Evolutionary conservation across 345 rosid genomes (phyloP), one percentile per base, ranked within the genome.

Genomic region (Populus ilicifolia): DNA sequence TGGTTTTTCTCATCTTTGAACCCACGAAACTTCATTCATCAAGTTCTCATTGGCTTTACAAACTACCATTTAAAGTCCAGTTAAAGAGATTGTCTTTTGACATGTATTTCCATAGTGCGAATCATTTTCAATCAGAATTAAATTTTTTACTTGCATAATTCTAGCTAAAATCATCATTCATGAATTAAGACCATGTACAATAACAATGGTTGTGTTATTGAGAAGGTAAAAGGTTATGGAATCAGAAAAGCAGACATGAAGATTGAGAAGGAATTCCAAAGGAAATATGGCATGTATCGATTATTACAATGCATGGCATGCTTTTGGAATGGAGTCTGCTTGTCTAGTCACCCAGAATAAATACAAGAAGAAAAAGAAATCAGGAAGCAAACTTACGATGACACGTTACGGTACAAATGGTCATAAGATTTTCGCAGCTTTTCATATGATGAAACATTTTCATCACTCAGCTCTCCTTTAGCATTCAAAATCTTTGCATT

Each of bases 381-480:
- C 27, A 50, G 68, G 10, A 25, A 79, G 82, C 70, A 79, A 69
- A 88, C 97, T 94, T 89, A 96, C 98, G 97, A 89, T 36, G 93
- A 90, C 64, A 96, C 86, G 78, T 94, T 90, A 63, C 97, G 97
- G 83, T 92, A 94, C 80, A 96, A 85, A 77, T 89, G 93, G 84
- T 94, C 98, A 33, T 94, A 94, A 79, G 97, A 94, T 85, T 96
- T 96, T 69, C 99, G 84, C 72, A 96, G 90, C 90, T 92, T 94
- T 83, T 96, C 99, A 88, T 96, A 96, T 5, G 91, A 90, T 61
- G 92, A 82, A 69, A 83, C 89, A 87, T 87, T 96, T 83, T 96
- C 98, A 80, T 96, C 99, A 79, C 91, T 92, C 52, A 92, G 93
- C 86, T 96, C 99, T 80, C 99, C 99, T 86, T 93, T 96, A 72